phyloP scores from a whole-genome alignment of 2,329 filamentous ascomycete genomes.

The Esteya vermicola region DNA sequence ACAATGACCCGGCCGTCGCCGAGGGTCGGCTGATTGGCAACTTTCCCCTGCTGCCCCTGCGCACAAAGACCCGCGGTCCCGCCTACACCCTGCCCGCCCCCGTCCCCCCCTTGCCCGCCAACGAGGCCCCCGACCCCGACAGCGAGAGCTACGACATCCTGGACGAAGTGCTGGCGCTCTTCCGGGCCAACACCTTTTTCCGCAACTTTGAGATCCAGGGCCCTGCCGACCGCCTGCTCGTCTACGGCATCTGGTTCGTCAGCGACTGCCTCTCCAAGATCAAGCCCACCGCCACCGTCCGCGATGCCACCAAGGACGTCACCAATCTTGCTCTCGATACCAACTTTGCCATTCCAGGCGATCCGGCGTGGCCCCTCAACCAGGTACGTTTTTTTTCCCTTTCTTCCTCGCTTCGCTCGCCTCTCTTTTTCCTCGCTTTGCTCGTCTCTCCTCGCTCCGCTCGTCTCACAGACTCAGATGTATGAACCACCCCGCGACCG shows the following conservation, averaged over 20 bases:
- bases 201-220: slow-evolving; percentile 99
- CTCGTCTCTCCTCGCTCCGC: not conserved
- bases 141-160: slow-evolving; percentile 91
- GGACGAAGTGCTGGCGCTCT: slow-evolving; percentile 83
- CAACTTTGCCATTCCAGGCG: slow-evolving; percentile 88
- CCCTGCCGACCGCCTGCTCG: slow-evolving; percentile 80
- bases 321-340: slow-evolving; percentile 82
- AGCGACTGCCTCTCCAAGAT: slow-evolving; percentile 85
- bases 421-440: not conserved
- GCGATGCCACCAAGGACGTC: slow-evolving; percentile 56
- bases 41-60: slow-evolving; percentile 86
- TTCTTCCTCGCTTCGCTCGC: too few species aligned
- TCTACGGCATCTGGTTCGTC: slow-evolving; percentile 93
- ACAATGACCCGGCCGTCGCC: slow-evolving; percentile 52
- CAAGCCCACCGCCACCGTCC: slow-evolving; percentile 52
- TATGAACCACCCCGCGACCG: slow-evolving; percentile 80
- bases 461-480: slow-evolving; percentile 36
- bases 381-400: slow-evolving; percentile 44
- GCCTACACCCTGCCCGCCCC: slow-evolving; percentile 66
- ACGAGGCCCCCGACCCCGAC: slow-evolving; percentile 63
- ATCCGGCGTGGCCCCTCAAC: slow-evolving; percentile 85
- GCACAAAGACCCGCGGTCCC: slow-evolving; percentile 89
- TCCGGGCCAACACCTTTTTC: slow-evolving; percentile 97
- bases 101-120: slow-evolving; percentile 39
- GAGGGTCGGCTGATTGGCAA: slow-evolving; percentile 56